A percentile compares a stretch with the other conserved stretches of the same genome.
These are phyloP conservation scores for Penicillium sp. DNA, from an alignment of 2,329 filamentous ascomycete genomes.

Conservation along the genomic window DNA sequence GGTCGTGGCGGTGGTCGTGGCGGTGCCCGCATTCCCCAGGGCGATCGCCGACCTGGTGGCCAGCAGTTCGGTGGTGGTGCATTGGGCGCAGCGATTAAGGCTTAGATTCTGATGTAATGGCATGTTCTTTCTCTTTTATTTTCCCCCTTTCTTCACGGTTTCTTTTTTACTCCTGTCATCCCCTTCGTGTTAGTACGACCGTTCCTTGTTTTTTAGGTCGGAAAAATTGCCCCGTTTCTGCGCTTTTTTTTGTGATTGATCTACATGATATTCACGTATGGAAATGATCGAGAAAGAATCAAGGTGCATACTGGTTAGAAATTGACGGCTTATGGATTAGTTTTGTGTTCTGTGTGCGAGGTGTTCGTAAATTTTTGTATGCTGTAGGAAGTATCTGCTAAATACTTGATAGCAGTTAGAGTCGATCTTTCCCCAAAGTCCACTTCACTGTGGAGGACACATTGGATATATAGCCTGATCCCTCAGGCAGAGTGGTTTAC, in stretches of 20 bases:
- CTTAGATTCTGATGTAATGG: conserved; percentile 43
- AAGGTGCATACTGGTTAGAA: conserved; percentile 17
- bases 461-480: not conserved
- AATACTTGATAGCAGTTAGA: not conserved
- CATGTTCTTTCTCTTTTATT: conserved; percentile 29
- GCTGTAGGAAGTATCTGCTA: not conserved
- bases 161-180: conserved; percentile 21
- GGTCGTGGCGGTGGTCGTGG: conserved; percentile 41
- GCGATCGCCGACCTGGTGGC: conserved; percentile 48
- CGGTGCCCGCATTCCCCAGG: conserved; percentile 39
- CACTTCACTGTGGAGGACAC: not conserved
- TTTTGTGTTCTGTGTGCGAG: not conserved
- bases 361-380: not conserved
- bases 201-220: conserved; percentile 15
- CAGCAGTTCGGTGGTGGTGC: conserved; percentile 53
- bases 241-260: conserved; percentile 16
- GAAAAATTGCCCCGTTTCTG: conserved; percentile 19
- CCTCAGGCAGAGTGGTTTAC: not conserved
- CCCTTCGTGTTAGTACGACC: conserved; percentile 14
- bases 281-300: conserved; percentile 17
- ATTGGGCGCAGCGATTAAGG: conserved; percentile 53
- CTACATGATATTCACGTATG: conserved; percentile 17
- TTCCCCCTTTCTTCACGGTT: conserved; percentile 21
- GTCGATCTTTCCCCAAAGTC: not conserved
- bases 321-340: conserved; percentile 16